Evolutionary conservation across 805 yeast species (phyloP).

Genomic region (Saturnispora silvae): DNA sequence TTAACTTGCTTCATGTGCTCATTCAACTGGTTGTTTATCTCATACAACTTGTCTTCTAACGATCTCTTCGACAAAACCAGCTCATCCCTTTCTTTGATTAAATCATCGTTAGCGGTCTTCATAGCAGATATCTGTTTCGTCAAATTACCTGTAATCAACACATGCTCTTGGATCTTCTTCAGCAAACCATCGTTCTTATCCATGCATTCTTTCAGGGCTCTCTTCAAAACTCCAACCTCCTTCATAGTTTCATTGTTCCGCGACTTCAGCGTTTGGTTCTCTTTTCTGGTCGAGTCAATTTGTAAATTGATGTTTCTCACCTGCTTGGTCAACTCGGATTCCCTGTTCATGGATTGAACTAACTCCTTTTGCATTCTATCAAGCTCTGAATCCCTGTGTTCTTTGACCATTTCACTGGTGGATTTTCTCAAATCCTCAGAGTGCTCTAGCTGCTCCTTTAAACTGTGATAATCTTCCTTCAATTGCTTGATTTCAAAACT

Average conservation of each 20-base stretch:
- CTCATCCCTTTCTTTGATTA: constrained; percentile 52
- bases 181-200: constrained; percentile 33
- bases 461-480: constrained; percentile 35
- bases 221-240: constrained; percentile 34
- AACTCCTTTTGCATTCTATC: constrained; percentile 43
- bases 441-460: constrained; percentile 42
- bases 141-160: constrained; percentile 34
- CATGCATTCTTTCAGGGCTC: constrained; percentile 31
- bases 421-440: constrained; percentile 29
- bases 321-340: constrained; percentile 55
- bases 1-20: constrained; percentile 25
- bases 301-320: constrained; percentile 52
- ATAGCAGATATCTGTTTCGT: constrained; percentile 45
- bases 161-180: constrained; percentile 35
- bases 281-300: constrained; percentile 42
- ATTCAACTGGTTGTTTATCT: constrained; percentile 31
- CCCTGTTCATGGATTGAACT: constrained; percentile 45
- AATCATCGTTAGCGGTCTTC: constrained; percentile 48
- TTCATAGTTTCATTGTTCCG: constrained; percentile 30
- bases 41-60: constrained; percentile 35
- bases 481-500: constrained; percentile 43
- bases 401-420: constrained; percentile 21
- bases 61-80: constrained; percentile 40
- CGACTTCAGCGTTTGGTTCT: constrained; percentile 30
- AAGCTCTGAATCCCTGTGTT: constrained; percentile 38